A percentile compares a stretch with the other conserved stretches of the same genome.
These are phyloP conservation scores for Aschersonia sp. DNA, from an alignment of 2,329 filamentous ascomycete species.

Conservation along the genomic window DNA sequence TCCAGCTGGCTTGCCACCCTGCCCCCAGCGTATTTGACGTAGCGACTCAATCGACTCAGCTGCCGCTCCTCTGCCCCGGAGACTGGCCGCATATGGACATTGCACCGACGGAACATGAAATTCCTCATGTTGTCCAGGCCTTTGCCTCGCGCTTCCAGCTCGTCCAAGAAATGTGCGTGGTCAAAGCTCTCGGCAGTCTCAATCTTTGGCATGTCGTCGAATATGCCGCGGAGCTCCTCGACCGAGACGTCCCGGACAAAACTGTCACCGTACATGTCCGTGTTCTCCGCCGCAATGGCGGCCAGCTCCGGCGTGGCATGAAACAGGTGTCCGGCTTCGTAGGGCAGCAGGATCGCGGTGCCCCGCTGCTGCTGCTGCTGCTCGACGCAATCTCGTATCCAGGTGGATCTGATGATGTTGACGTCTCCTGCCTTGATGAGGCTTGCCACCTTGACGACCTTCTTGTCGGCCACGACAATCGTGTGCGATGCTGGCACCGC, in stretches of 20 bases:
- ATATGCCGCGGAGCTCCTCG: slow-evolving; percentile 43
- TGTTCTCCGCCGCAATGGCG: slow-evolving; percentile 41
- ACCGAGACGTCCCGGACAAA: slow-evolving; percentile 56
- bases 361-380: slow-evolving; percentile 19
- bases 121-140: slow-evolving; percentile 34
- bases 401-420: slow-evolving; percentile 64
- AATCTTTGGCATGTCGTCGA: slow-evolving; percentile 36
- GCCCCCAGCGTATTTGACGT: slow-evolving; percentile 58
- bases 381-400: slow-evolving; percentile 71
- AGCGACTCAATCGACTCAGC: slow-evolving; percentile 33
- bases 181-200: slow-evolving; percentile 26
- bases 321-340: slow-evolving; percentile 54
- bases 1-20: slow-evolving; percentile 33
- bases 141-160: slow-evolving; percentile 42
- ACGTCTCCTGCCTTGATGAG: slow-evolving; percentile 57
- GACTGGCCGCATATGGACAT: slow-evolving; percentile 21
- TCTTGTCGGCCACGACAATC: slow-evolving; percentile 67
- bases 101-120: slow-evolving; percentile 35
- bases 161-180: slow-evolving; percentile 29
- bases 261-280: slow-evolving; percentile 72
- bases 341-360: slow-evolving; percentile 44
- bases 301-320: slow-evolving; percentile 44
- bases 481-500: slow-evolving; percentile 47
- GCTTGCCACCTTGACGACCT: slow-evolving; percentile 67
- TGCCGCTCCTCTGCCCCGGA: slow-evolving; percentile 13